phyloP scores from a whole-genome alignment of 2,329 filamentous ascomycete species.

The Magnaporthales sp. region DNA sequence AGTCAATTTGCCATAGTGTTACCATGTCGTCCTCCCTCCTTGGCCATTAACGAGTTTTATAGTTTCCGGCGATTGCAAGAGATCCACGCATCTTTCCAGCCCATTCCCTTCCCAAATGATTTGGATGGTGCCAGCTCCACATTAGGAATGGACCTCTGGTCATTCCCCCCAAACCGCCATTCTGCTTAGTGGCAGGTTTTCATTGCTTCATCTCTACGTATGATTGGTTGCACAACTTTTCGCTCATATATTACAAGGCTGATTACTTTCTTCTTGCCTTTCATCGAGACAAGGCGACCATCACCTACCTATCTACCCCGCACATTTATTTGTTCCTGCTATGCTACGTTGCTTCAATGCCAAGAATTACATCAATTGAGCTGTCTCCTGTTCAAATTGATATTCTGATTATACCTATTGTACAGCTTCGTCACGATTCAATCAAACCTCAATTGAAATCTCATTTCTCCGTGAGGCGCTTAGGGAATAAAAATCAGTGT shows the following conservation, averaged over 20 bases:
- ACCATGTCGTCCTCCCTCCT: background rate
- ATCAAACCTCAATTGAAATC: background rate
- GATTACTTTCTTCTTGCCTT: too few species aligned
- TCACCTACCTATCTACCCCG: background rate
- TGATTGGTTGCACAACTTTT: too few species aligned
- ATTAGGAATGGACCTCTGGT: background rate
- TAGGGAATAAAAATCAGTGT: background rate
- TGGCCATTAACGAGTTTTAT: background rate
- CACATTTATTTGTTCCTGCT: background rate
- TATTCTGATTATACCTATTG: background rate
- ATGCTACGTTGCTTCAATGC: background rate
- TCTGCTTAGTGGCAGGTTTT: background rate
- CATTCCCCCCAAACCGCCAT: background rate
- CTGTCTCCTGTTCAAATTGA: background rate
- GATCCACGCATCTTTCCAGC: too few species aligned
- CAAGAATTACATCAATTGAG: background rate
- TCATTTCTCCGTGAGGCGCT: background rate
- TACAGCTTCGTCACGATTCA: background rate
- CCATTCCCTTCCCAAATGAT: background rate
- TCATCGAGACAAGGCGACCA: background rate
- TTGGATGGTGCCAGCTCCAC: background rate
- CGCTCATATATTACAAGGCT: too few species aligned
- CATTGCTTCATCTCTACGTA: too few species aligned
- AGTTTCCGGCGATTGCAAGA: too few species aligned
- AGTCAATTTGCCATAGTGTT: background rate